Conservation (phyloP, 2,329 filamentous ascomycete species). For the Hymenoscyphus occultus region DNA sequence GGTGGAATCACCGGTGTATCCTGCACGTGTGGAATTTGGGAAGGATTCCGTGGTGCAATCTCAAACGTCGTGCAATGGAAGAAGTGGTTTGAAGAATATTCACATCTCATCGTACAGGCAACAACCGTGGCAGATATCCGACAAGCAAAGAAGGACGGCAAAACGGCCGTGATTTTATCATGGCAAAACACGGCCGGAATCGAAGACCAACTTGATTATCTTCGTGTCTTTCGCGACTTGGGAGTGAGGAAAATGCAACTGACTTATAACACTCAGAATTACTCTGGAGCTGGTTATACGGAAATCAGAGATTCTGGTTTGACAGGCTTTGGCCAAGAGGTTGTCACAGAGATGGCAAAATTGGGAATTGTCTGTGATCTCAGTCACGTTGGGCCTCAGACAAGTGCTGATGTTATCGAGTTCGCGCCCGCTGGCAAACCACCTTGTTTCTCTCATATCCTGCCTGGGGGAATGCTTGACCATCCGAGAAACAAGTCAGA, state of each 20-base stretch:
- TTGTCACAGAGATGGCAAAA: conserved; percentile 29
- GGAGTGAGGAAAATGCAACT: conserved; percentile 44
- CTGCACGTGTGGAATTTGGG: conserved; percentile 42
- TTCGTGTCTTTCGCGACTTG: conserved; percentile 41
- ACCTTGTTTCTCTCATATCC: conserved; percentile 41
- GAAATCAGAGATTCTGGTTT: conserved; percentile 39
- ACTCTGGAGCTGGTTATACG: conserved; percentile 41
- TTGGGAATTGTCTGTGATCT: conserved; percentile 40
- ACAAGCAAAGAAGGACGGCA: conserved; percentile 38
- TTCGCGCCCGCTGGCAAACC: conserved; percentile 39
- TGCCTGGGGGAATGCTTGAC: conserved; percentile 38
- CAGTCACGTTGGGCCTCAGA: conserved; percentile 36
- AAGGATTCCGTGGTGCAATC: conserved; percentile 40
- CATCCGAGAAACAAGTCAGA: conserved; percentile 42
- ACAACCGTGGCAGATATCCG: conserved; percentile 40
- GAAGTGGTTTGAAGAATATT: conserved; percentile 43
- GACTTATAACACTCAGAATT: conserved; percentile 44
- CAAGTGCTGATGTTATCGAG: conserved; percentile 38
- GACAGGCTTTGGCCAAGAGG: conserved; percentile 36
- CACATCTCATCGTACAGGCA: conserved; percentile 41
- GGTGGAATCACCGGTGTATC: conserved; percentile 41
- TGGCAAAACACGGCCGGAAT: conserved; percentile 44
- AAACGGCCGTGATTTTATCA: conserved; percentile 40
- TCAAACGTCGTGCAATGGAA: conserved; percentile 43
- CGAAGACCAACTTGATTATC: conserved; percentile 40